Percentiles rank a stretch among this genome's conserved stretches.
Conservation (phyloP, 352 stramenopile species). For the Globisporangium uncinulatum region DNA sequence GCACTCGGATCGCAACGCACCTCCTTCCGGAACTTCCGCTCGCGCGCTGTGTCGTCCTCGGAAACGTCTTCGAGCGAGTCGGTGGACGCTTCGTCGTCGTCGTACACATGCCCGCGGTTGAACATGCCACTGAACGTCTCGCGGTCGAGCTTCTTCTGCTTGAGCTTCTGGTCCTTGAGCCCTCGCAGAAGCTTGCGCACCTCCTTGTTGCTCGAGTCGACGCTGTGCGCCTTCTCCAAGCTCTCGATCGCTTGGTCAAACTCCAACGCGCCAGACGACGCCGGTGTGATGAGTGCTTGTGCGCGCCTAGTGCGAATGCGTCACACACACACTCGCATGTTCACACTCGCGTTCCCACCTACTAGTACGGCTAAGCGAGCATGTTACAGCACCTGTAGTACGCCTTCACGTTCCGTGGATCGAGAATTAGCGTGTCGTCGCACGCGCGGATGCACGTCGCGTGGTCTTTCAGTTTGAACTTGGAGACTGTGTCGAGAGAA, state of each 20-base stretch:
- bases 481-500: slow-evolving; percentile 34
- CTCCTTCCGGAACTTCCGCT: slow-evolving; percentile 52
- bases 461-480: slow-evolving; percentile 77
- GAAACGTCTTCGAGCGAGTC: slow-evolving; percentile 3
- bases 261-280: slow-evolving; percentile 67
- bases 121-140: slow-evolving; percentile 85
- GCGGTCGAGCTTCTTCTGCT: slow-evolving; percentile 62
- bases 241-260: slow-evolving; percentile 71
- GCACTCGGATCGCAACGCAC: slow-evolving; percentile 15
- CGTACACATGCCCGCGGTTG: slow-evolving; percentile 57
- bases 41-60: slow-evolving; percentile 22
- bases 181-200: slow-evolving; percentile 64
- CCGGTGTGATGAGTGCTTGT: slow-evolving; percentile 66
- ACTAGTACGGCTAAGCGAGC: too few relatives aligned
- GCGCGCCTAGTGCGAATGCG: slow-evolving; percentile 31
- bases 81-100: slow-evolving; percentile 15
- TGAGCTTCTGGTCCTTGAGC: slow-evolving; percentile 55
- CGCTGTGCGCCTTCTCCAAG: slow-evolving; percentile 56
- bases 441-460: slow-evolving; percentile 53
- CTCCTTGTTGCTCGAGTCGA: slow-evolving; percentile 54
- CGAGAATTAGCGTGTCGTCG: slow-evolving; percentile 58
- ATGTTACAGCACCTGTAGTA: slow-evolving; percentile 42
- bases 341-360: neutral
- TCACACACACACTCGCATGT: neutral
- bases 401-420: slow-evolving; percentile 67